Evolutionary conservation across 2,329 filamentous ascomycete species (phyloP).

Genomic region (Exophiala spinifera): DNA sequence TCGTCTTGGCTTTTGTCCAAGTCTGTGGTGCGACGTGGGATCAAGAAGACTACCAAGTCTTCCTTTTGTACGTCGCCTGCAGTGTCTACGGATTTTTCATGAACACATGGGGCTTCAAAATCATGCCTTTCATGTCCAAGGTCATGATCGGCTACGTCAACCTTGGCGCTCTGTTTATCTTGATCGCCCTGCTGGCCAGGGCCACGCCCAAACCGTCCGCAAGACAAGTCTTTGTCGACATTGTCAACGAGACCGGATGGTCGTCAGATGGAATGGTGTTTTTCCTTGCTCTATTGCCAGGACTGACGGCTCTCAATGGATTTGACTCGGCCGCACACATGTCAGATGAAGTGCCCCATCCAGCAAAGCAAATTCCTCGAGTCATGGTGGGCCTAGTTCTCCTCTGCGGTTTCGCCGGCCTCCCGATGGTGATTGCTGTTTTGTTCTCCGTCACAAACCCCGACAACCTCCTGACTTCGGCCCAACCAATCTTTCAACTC

Average conservation of each 20-base stretch:
- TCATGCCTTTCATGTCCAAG: constrained; percentile 10
- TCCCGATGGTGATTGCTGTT: constrained; percentile 22
- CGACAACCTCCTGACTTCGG: constrained; percentile 5
- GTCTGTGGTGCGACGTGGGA: neutral
- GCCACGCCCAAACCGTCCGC: constrained; percentile 18
- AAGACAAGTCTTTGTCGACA: constrained; percentile 16
- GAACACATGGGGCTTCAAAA: constrained; percentile 16
- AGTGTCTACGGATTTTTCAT: constrained; percentile 6
- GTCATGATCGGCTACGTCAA: constrained; percentile 18
- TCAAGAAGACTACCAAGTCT: constrained; percentile 26
- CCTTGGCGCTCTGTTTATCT: constrained; percentile 22
- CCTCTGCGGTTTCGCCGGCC: constrained; percentile 1
- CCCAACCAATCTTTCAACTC: constrained; percentile 12
- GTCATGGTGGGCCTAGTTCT: constrained; percentile 11
- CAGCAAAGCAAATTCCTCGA: constrained; percentile 11
- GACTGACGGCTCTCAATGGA: neutral
- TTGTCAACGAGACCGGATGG: constrained; percentile 31
- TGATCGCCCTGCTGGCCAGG: constrained; percentile 31
- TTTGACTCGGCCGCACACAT: constrained; percentile 21
- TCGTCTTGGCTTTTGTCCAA: neutral
- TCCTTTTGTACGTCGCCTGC: constrained; percentile 22
- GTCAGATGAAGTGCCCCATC: constrained; percentile 19
- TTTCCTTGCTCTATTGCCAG: constrained; percentile 15
- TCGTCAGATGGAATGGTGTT: constrained; percentile 23
- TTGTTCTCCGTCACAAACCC: constrained; percentile 12